Base-by-base conservation (phyloP, 2,329 filamentous ascomycete genomes). In the Venturiaceae sp. region DNA sequence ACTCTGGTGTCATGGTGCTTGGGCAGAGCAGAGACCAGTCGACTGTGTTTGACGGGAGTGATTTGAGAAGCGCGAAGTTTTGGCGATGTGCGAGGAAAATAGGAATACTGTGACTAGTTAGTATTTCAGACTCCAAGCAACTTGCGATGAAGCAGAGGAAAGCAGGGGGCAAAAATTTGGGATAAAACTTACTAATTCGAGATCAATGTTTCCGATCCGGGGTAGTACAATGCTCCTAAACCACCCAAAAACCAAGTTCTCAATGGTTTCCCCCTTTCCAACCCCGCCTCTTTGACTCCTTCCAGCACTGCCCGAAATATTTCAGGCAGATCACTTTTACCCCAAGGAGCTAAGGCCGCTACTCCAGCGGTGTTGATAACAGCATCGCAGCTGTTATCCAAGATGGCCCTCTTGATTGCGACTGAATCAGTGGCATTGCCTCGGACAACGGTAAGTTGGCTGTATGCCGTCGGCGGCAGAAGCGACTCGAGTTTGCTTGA, bases 361-460 rank as follows among this genome's bases (percentile, higher is more conserved):
- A 72, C 62, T 5, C 74, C 74, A 5, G 74, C 74, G 3, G 71
- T 68, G 57, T 70, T 72, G 58, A 77, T 63, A 21, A 77, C 66
- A 11, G 67, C 73, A 60, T 75, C 70, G 61, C 74, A 75, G 46
- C 66, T 60, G 57, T 67, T 53, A 6, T 71, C 67, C 19, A 72
- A 58, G 32, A 77, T 68, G 5, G 71, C 71, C 11, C 63, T 63
- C 55, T 69, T 70, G 57, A 77, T 68, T 9, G 64, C 58, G 11
- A 47, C 58, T 13, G 67, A 55, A 59, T 76, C 68, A 5, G 65
- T 74, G 9, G 72, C 73, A 59, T 75, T 65, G 53, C 74, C 74
- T 52, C 71, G 59, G 16, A 75, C 64, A 13, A 76, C 65, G 13
- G 63, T 64, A 53, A 73, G 61, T 21, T 68, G 66, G 19, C 62